Base-by-base conservation (phyloP, 2,329 filamentous ascomycete species). In the Shiraia bambusicola region DNA sequence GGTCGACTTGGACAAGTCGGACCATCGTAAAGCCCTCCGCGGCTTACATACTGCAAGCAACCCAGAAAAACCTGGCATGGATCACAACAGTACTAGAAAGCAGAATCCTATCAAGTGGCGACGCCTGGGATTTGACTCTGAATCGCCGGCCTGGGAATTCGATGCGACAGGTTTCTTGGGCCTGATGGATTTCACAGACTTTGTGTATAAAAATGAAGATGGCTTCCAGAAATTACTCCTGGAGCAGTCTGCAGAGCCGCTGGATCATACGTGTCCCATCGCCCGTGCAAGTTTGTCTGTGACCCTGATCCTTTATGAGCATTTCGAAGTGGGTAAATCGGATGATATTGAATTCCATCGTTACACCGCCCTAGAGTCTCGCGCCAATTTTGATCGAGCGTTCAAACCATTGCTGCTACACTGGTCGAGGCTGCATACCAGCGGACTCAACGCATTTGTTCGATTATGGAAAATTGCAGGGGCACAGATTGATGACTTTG, bases 111-210 rank as follows among this genome's bases (percentile, higher is more conserved):
- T 94, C 61, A 96, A 96, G 66, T 98, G 93, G 93, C 80, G 90
- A 57, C 79, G 91, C 39, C 69, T 98, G 29, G 93, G 93, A 2
- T 98, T 98, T 59, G 87, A 93, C 67, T 86, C 87, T 0, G 93
- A 98, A 69, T 91, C 81, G 54, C 93, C 93, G 3, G 84, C 84
- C 0, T 78, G 79, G 57, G 93, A 98, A 56, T 97, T 98, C 62
- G 84, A 89, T 14, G 76, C 81, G 28, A 86, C 87, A 19, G 93
- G 93, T 0, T 97, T 91, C 65, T 71, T 98, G 39, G 93, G 93
- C 19, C 88, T 98, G 81, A 97, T 98, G 91, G 93, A 98, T 66
- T 71, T 98, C 59, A 88, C 90, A 2, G 91, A 97, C 67, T 98
- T 89, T 65, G 89, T 95, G 34, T 82, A 87, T 60, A 95, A 90